Conservation (phyloP, 1,284 basidiomycete species). For the Cryptococcus wingfieldii region DNA sequence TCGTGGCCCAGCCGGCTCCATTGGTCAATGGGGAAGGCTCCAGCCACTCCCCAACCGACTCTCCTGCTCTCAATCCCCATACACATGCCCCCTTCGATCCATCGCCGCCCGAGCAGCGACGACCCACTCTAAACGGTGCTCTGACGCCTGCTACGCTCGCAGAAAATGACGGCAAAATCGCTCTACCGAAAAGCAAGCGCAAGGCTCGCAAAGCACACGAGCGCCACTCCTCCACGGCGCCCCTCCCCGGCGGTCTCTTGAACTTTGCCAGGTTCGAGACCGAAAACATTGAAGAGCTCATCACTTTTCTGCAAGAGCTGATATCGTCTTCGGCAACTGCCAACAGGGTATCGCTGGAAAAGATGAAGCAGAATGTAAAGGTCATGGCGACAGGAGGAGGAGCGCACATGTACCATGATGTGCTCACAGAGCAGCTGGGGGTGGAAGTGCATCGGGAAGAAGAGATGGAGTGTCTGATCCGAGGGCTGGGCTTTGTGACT, state of each 20-base stretch:
- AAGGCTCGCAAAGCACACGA: slow-evolving; percentile 33
- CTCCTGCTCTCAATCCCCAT: slow-evolving; percentile 20
- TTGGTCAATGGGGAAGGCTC: slow-evolving; percentile 5
- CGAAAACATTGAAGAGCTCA: slow-evolving; percentile 76
- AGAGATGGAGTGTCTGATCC: slow-evolving; percentile 98
- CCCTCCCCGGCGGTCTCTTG: slow-evolving; percentile 91
- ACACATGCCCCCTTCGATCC: slow-evolving; percentile 25
- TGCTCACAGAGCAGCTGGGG: slow-evolving; percentile 68
- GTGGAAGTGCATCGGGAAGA: slow-evolving; percentile 88
- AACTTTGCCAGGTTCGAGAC: slow-evolving; percentile 99
- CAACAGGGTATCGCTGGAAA: slow-evolving; percentile 82
- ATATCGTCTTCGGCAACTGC: slow-evolving; percentile 79
- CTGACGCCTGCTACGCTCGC: slow-evolving; percentile 63
- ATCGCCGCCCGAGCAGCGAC: slow-evolving; percentile 48
- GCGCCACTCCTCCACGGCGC: slow-evolving; percentile 62
- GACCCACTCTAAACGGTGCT: slow-evolving; percentile 60
- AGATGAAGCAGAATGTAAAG: slow-evolving; percentile 91
- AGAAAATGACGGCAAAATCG: slow-evolving; percentile 1
- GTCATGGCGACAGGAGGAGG: slow-evolving; percentile 98
- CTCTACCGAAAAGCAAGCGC: neutral
- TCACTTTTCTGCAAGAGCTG: slow-evolving; percentile 80
- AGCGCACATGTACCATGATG: slow-evolving; percentile 87
- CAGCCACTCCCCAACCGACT: slow-evolving; percentile 7
- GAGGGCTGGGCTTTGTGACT: slow-evolving; percentile 91
- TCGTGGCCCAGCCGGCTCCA: slow-evolving; percentile 25